Evolutionary conservation across 768 basidiomycete genomes (phyloP).

Genomic region (Obba rivulosa): DNA sequence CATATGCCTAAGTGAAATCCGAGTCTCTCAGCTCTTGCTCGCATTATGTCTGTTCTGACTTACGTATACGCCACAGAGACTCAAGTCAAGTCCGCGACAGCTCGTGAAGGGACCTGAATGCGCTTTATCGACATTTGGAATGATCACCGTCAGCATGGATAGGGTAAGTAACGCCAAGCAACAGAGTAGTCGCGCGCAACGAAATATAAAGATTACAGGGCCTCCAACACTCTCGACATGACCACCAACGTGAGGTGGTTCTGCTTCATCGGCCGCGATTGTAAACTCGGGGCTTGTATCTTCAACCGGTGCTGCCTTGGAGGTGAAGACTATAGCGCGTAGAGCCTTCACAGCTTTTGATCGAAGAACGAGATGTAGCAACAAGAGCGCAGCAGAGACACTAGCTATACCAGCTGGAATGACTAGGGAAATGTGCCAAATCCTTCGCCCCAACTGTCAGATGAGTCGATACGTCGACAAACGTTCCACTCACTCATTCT

Average conservation of each 20-base stretch:
- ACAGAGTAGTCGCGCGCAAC: not conserved
- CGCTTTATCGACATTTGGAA: not conserved
- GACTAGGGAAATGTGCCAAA: not conserved
- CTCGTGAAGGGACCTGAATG: not conserved
- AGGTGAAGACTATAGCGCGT: too few relatives aligned
- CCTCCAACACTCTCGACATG: not conserved
- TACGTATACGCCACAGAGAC: not conserved
- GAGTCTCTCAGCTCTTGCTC: too few relatives aligned
- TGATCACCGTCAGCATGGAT: not conserved
- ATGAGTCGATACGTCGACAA: not conserved
- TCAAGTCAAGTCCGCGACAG: not conserved
- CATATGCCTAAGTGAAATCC: slow-evolving; percentile 12
- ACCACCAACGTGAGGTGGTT: not conserved
- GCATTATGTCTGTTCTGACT: not conserved
- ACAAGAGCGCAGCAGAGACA: too few relatives aligned
- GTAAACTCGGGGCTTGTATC: too few relatives aligned
- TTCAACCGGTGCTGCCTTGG: too few relatives aligned
- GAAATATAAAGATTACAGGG: not conserved
- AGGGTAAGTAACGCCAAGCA: not conserved
- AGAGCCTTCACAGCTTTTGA: too few relatives aligned
- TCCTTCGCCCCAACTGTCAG: not conserved
- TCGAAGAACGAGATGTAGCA: too few relatives aligned
- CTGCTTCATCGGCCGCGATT: too few relatives aligned
- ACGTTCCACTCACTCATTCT: too few relatives aligned
- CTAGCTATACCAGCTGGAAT: too few relatives aligned